These are phyloP conservation scores for Athelia sp. DNA, from an alignment of 1,284 basidiomycete species.

Conservation along the genomic window DNA sequence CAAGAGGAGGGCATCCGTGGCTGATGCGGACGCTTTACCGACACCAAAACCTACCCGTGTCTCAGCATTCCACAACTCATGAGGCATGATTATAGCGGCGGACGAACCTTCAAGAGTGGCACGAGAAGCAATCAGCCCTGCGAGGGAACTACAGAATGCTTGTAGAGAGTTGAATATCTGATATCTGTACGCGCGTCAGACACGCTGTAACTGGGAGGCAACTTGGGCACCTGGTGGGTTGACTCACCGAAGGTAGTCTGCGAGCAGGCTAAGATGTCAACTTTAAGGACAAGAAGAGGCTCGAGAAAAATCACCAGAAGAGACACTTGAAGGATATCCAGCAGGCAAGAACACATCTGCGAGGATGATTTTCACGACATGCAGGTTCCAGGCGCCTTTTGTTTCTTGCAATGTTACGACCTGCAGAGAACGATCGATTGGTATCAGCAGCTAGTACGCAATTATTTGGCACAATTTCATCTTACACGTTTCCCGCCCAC, in stretches of 20 bases:
- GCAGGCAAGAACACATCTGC: conserved; percentile 54
- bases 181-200: conserved; percentile 33
- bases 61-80: not conserved
- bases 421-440: no score
- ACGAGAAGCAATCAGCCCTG: conserved; percentile 56
- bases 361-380: conserved; percentile 17
- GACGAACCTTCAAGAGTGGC: conserved; percentile 60
- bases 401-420: no score
- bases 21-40: conserved; percentile 58
- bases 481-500: no score
- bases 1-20: conserved; percentile 59
- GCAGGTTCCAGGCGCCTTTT: no score
- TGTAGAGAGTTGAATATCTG: conserved; percentile 63
- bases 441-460: no score
- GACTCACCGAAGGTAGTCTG: conserved; percentile 27
- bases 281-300: conserved; percentile 1
- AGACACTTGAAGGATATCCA: conserved; percentile 55
- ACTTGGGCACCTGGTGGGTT: no score
- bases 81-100: not conserved
- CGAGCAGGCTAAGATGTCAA: conserved; percentile 1
- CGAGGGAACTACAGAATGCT: conserved; percentile 64
- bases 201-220: not conserved
- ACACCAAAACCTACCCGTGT: conserved; percentile 53
- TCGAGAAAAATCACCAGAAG: conserved; percentile 38
- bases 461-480: no score